Percentiles rank a stretch among this genome's conserved stretches.
These are phyloP conservation scores for Stevia rebaudiana DNA, from an alignment of 140 eudicot species.

Conservation along the genomic window DNA sequence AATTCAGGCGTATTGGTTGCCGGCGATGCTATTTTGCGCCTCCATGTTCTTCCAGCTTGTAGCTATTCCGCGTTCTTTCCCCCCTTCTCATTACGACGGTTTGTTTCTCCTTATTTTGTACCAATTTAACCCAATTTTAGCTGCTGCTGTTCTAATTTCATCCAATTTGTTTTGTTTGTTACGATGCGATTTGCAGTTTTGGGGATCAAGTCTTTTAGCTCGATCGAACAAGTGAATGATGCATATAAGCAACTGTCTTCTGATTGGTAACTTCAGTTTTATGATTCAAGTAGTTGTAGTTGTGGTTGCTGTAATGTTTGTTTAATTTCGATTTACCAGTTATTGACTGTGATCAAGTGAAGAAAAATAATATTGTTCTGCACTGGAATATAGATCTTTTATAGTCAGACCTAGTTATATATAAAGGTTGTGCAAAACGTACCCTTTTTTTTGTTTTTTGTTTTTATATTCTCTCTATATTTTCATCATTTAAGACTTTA, in stretches of 20 bases:
- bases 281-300: not conserved
- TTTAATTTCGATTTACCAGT: not conserved
- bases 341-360: not conserved
- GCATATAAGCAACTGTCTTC: conserved; percentile 53
- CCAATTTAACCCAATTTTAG: not conserved
- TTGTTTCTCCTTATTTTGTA: not conserved
- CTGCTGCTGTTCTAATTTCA: not conserved
- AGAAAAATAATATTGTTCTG: not conserved
- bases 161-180: not conserved
- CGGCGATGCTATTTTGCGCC: conserved; percentile 48
- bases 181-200: conserved; percentile 35
- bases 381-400: not conserved
- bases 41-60: conserved; percentile 75
- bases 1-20: conserved; percentile 57
- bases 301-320: not conserved
- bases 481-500: not conserved
- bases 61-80: conserved; percentile 70
- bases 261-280: conserved; percentile 37
- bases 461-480: not conserved
- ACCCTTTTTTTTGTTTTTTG: no score
- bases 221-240: conserved; percentile 51
- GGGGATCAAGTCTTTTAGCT: conserved; percentile 43
- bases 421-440: not conserved
- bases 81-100: conserved; percentile 87
- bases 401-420: not conserved